A percentile compares a stretch with the other conserved stretches of the same genome.
Conservation (phyloP, 2,329 filamentous ascomycete genomes). For the Cladosporium sp. region DNA sequence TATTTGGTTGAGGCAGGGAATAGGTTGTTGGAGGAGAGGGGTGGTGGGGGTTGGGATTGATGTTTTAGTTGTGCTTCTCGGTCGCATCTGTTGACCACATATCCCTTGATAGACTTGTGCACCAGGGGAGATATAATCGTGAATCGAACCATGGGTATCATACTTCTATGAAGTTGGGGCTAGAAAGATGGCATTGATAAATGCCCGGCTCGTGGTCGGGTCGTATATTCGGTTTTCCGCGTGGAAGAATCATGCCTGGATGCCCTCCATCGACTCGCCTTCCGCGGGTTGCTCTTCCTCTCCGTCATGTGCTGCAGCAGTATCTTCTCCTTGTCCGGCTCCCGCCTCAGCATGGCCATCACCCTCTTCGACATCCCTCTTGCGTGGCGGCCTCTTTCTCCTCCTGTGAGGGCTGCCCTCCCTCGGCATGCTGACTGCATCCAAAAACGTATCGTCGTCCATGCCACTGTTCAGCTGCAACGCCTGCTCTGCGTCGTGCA, state of each 20-base stretch:
- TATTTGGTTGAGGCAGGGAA: constrained; percentile 18
- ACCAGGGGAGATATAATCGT: no score
- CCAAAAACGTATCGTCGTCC: constrained; percentile 56
- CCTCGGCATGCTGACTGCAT: constrained; percentile 55
- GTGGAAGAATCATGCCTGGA: no score
- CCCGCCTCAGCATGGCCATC: constrained; percentile 16
- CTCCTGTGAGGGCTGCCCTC: constrained; percentile 32
- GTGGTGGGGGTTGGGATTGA: no score
- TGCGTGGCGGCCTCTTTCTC: constrained; percentile 34
- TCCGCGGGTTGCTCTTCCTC: not conserved
- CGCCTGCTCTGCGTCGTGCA: constrained; percentile 41
- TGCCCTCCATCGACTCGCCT: constrained; percentile 17
- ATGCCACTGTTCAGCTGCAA: constrained; percentile 51
- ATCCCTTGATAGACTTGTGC: no score
- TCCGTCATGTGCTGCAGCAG: constrained; percentile 11
- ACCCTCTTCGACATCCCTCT: constrained; percentile 15
- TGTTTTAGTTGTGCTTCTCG: no score
- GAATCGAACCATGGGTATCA: no score
- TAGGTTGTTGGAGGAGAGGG: constrained; percentile 10
- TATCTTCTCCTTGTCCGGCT: constrained; percentile 7
- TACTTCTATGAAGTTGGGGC: no score
- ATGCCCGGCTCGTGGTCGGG: no score
- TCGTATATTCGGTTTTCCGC: no score
- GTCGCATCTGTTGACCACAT: no score
- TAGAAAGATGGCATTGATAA: no score